A percentile compares a stretch with the other conserved stretches of the same genome.
phyloP scores from a whole-genome alignment of 1,284 basidiomycete genomes.

The Garcileccinum viscosum region DNA sequence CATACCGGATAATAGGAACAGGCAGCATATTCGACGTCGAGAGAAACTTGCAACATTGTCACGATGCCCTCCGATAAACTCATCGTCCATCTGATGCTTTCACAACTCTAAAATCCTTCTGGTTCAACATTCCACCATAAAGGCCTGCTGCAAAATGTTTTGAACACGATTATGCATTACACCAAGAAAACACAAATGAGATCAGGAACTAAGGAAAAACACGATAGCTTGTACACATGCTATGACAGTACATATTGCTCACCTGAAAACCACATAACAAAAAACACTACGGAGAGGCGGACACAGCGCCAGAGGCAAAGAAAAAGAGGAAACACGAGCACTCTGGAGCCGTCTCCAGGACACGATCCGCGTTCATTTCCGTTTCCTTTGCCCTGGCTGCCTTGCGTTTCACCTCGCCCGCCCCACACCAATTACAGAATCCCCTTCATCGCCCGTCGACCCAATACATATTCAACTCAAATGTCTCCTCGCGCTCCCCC shows the following conservation, averaged over 20 bases:
- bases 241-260: background rate
- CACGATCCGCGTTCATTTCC: background rate
- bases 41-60: background rate
- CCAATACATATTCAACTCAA: slow-evolving; percentile 7
- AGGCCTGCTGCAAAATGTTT: background rate
- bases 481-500: slow-evolving; percentile 31
- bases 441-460: background rate
- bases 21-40: background rate
- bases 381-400: background rate
- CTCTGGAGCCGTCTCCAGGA: background rate
- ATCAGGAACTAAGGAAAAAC: background rate
- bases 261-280: background rate
- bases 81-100: background rate
- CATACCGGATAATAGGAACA: background rate
- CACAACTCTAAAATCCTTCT: background rate
- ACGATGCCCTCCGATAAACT: background rate
- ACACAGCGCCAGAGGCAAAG: background rate
- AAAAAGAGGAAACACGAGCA: background rate
- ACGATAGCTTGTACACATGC: background rate
- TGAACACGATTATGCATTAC: background rate
- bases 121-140: background rate
- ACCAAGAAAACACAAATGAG: background rate
- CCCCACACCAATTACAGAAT: background rate
- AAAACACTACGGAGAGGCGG: background rate
- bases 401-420: background rate